Evolutionary conservation across 768 basidiomycete species (phyloP).

Genomic region (Agaricus blazei): DNA sequence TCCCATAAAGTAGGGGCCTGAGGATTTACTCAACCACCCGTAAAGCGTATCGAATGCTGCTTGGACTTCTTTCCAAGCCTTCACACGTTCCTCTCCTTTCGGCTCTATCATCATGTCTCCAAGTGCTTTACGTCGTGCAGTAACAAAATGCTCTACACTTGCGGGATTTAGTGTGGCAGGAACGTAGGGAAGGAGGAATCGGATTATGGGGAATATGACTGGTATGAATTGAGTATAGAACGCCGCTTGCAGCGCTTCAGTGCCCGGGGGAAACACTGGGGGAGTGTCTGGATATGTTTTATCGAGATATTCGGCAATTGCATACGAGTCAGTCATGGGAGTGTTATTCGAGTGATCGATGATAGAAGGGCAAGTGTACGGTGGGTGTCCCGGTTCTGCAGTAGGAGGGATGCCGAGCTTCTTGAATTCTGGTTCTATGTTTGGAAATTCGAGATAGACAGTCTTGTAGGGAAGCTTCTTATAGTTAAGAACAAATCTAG

Average conservation of each 20-base stretch:
- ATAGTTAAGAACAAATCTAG: constrained; percentile 8
- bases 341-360: constrained; percentile 31
- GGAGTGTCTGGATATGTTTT: constrained; percentile 32
- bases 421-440: constrained; percentile 26
- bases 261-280: constrained; percentile 25
- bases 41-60: constrained; percentile 2
- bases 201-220: constrained; percentile 9
- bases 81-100: neutral
- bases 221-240: constrained; percentile 17
- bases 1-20: constrained; percentile 5
- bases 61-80: constrained; percentile 4
- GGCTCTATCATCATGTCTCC: constrained; percentile 1
- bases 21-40: constrained; percentile 6
- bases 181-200: constrained; percentile 6
- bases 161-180: neutral
- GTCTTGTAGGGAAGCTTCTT: constrained; percentile 24
- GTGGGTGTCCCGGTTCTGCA: constrained; percentile 18
- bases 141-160: constrained; percentile 9
- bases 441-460: constrained; percentile 37
- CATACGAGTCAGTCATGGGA: constrained; percentile 29
- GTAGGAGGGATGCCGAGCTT: constrained; percentile 26
- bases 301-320: constrained; percentile 41
- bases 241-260: constrained; percentile 24
- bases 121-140: neutral
- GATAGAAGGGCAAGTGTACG: constrained; percentile 40